Evolutionary conservation across 176 grass and related monocot species (phyloP).

Genomic region (Carex kokanica): DNA sequence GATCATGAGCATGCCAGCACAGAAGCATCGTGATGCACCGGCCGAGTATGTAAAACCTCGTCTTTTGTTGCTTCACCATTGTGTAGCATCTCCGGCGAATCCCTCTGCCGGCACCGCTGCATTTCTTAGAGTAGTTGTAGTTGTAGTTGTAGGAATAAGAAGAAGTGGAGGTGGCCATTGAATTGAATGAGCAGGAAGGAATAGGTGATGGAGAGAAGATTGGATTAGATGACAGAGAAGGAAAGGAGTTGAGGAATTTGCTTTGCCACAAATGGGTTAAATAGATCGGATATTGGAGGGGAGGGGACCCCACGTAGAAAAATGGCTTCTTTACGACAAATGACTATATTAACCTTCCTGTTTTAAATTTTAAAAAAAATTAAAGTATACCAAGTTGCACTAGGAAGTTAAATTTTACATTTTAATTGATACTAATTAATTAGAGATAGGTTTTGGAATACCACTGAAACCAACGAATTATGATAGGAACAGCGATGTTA

Average conservation of each 20-base stretch:
- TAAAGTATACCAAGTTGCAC: neutral
- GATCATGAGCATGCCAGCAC: constrained; percentile 62
- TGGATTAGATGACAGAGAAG: neutral
- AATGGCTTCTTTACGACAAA: constrained; percentile 2
- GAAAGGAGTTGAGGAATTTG: constrained; percentile 5
- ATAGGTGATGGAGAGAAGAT: neutral
- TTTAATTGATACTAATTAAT: too few relatives aligned
- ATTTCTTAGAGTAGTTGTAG: constrained; percentile 25
- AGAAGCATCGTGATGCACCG: constrained; percentile 78
- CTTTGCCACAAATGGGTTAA: constrained; percentile 6
- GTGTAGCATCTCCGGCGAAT: constrained; percentile 41
- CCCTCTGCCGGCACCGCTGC: constrained; percentile 3
- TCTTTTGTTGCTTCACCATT: constrained; percentile 86
- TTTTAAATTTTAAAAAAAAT: neutral
- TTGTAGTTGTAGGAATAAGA: constrained; percentile 26
- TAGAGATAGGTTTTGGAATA: too few relatives aligned
- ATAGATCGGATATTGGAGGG: constrained; percentile 10
- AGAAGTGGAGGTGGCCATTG: constrained; percentile 27
- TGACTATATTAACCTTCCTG: constrained; percentile 1
- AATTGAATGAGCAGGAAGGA: neutral
- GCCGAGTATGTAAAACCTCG: constrained; percentile 75
- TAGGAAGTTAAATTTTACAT: neutral
- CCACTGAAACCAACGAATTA: too few relatives aligned
- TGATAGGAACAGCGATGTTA: too few relatives aligned
- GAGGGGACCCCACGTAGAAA: constrained; percentile 6